phyloP scores from a whole-genome alignment of 768 basidiomycete genomes.

The Boletus huronensis region DNA sequence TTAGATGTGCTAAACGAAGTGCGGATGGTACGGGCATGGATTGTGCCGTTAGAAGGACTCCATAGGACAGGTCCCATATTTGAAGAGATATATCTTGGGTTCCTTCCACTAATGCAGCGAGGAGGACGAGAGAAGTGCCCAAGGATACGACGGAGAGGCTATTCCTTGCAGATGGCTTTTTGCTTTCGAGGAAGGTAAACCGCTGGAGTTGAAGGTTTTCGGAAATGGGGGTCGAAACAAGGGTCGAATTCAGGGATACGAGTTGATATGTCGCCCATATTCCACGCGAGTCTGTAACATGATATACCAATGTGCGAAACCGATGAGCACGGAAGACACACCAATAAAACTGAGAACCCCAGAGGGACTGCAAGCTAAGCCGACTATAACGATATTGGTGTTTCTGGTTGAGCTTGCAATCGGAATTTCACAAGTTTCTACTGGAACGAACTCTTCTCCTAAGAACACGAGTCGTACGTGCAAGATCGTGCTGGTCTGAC shows the following conservation, averaged over 20 bases:
- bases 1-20: constrained; percentile 29
- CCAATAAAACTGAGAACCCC: constrained; percentile 52
- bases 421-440: constrained; percentile 23
- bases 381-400: neutral
- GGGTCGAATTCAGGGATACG: constrained; percentile 22
- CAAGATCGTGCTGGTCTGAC: constrained; percentile 12
- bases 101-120: constrained; percentile 40
- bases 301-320: neutral
- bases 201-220: constrained; percentile 23
- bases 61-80: constrained; percentile 69
- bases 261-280: constrained; percentile 40
- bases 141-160: constrained; percentile 45
- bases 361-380: constrained; percentile 37
- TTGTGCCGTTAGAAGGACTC: constrained; percentile 56
- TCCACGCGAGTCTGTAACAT: constrained; percentile 40
- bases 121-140: constrained; percentile 55
- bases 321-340: constrained; percentile 26
- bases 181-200: constrained; percentile 9
- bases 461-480: constrained; percentile 23
- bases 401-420: constrained; percentile 5
- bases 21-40: constrained; percentile 48
- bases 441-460: constrained; percentile 14
- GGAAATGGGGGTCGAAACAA: constrained; percentile 21
- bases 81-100: constrained; percentile 48
- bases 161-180: constrained; percentile 8